These are phyloP conservation scores for Fusarium sp. DNA, from an alignment of 2,329 filamentous ascomycete genomes.

Conservation along the genomic window DNA sequence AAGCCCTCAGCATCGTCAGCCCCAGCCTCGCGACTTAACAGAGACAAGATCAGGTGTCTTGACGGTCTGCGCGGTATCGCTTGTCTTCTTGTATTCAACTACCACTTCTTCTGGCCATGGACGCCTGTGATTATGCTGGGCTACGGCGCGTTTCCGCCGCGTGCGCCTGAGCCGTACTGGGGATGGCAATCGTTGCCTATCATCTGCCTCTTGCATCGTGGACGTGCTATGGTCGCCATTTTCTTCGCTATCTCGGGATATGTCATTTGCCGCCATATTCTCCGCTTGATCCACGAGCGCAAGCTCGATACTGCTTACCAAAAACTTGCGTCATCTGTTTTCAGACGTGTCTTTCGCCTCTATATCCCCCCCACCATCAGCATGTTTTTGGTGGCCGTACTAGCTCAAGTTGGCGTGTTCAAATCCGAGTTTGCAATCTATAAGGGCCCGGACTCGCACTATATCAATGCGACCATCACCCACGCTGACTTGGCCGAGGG, in stretches of 20 bases:
- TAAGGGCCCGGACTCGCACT: slow-evolving; percentile 55
- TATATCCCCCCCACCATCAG: slow-evolving; percentile 58
- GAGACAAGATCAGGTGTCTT: slow-evolving; percentile 56
- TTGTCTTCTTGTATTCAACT: slow-evolving; percentile 59
- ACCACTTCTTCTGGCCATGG: slow-evolving; percentile 59
- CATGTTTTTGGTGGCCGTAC: slow-evolving; percentile 56
- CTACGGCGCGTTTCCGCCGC: slow-evolving; percentile 55
- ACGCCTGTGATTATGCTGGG: slow-evolving; percentile 57
- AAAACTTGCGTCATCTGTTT: slow-evolving; percentile 55
- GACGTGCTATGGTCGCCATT: slow-evolving; percentile 58
- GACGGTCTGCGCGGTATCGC: slow-evolving; percentile 59
- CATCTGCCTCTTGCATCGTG: slow-evolving; percentile 56
- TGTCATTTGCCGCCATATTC: slow-evolving; percentile 56
- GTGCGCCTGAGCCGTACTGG: slow-evolving; percentile 53
- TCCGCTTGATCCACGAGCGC: slow-evolving; percentile 55
- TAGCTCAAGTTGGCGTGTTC: slow-evolving; percentile 56
- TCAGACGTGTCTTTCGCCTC: slow-evolving; percentile 56
- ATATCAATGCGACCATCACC: slow-evolving; percentile 57
- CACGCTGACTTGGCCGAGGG: slow-evolving; percentile 35
- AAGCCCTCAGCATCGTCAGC: slow-evolving; percentile 27
- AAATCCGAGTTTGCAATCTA: slow-evolving; percentile 53
- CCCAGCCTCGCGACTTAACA: slow-evolving; percentile 18
- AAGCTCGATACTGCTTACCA: slow-evolving; percentile 54
- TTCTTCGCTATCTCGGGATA: slow-evolving; percentile 62
- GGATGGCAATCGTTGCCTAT: slow-evolving; percentile 55